Base-by-base conservation (phyloP, 192 early-diverging fungal genomes). In the Helicostylum pulchrum region DNA sequence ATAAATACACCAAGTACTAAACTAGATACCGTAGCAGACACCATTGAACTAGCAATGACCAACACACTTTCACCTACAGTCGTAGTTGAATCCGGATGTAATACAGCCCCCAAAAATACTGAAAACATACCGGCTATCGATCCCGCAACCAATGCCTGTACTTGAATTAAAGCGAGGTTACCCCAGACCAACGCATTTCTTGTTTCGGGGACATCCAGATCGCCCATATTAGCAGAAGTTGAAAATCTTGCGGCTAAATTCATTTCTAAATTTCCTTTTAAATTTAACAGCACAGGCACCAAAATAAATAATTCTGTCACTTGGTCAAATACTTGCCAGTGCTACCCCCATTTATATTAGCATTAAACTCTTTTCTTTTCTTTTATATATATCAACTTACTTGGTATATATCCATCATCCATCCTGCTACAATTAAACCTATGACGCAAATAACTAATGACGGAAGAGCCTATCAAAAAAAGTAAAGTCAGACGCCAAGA, bases 261-360 rank as follows among this genome's bases (percentile, higher is more conserved):
- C 80, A 94, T 89, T 68, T 96, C 94, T 12, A 95, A 81, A 73
- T 95, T 96, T 58, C 94, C 92, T 63, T 96, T 96, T 17, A 96
- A 73, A 65, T 94, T 94, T 31, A 96, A 70, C 10, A 96, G 67
- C 31, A 94, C 87, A 3, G 94, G 85, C 0, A 94, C 89, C 61
- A 96, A 83, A 59, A 96, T 88, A 71, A 94, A 91, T 9, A 96
- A 72, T 64, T 89, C 87, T 2, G 89, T 80, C 15, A 91, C 75
- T 7, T 75, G 55, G 7, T 72, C 71, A 64, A 93, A 95, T 4
- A 91, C 90, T 23, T 66, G 66, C 82, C 85, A 87, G 64, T 80
- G 80, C 78, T 92, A 26, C 9, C 21, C 4, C 5, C 15, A 3
- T 15, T 21, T 23, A n/a, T 8, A 31, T 31, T 7, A n/a, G 32